These are phyloP conservation scores for Coniferiporia weirii DNA, from an alignment of 1,284 basidiomycete species.

Conservation along the genomic window DNA sequence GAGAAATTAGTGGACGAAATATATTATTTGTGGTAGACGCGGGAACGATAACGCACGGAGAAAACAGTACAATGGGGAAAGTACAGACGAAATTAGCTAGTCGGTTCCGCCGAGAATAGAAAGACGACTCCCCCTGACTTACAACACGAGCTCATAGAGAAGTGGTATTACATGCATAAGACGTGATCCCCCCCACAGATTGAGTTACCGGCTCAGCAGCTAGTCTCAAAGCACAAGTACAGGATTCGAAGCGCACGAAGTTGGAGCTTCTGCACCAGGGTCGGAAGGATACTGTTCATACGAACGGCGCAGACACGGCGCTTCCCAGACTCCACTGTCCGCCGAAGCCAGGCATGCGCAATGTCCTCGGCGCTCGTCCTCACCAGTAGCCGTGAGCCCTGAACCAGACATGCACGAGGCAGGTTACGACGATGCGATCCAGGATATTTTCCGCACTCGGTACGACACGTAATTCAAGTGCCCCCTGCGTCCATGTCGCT, in stretches of 20 bases:
- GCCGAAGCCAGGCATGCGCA: neutral
- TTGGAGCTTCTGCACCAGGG: neutral
- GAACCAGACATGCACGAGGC: constrained; percentile 51
- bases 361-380: constrained; percentile 9
- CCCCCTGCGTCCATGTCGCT: constrained; percentile 43
- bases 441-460: constrained; percentile 37
- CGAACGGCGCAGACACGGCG: neutral
- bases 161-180: constrained; percentile 9
- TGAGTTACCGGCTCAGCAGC: neutral
- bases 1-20: neutral
- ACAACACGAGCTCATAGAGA: constrained; percentile 5
- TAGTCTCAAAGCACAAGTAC: constrained; percentile 1
- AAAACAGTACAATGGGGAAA: neutral
- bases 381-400: constrained; percentile 39
- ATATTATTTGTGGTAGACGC: neutral
- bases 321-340: neutral
- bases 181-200: neutral
- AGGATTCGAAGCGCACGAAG: neutral
- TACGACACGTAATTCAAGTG: constrained; percentile 36
- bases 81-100: neutral
- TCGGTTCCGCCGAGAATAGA: neutral
- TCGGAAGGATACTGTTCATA: neutral
- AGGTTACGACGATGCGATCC: constrained; percentile 52
- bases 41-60: neutral
- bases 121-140: neutral